These are phyloP conservation scores for Botrytis porri DNA, from an alignment of 2,329 filamentous ascomycete genomes.

Conservation along the genomic window DNA sequence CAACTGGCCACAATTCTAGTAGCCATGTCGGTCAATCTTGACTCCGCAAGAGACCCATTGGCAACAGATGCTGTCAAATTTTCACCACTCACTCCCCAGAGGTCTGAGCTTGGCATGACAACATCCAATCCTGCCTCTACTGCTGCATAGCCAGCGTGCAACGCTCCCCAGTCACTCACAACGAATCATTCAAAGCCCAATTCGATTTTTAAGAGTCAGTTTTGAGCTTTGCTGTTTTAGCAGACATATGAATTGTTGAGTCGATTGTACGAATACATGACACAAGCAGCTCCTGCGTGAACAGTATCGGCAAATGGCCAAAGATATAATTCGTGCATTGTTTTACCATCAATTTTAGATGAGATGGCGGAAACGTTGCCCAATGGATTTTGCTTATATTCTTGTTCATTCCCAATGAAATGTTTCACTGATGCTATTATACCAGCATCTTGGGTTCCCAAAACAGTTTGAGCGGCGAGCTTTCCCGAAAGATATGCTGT, in stretches of 20 bases:
- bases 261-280: slow-evolving; percentile 82
- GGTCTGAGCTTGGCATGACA: slow-evolving; percentile 28
- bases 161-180: slow-evolving; percentile 82
- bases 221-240: slow-evolving; percentile 74
- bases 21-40: slow-evolving; percentile 61
- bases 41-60: slow-evolving; percentile 49
- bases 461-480: slow-evolving; percentile 30
- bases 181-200: slow-evolving; percentile 79
- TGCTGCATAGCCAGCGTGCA: slow-evolving; percentile 73
- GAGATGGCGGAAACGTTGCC: slow-evolving; percentile 47
- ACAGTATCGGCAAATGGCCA: slow-evolving; percentile 84
- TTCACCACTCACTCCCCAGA: slow-evolving; percentile 25
- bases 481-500: slow-evolving; percentile 60
- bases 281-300: slow-evolving; percentile 69
- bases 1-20: slow-evolving; percentile 55
- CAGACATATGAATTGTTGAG: slow-evolving; percentile 56
- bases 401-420: slow-evolving; percentile 76
- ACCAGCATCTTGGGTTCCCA: slow-evolving; percentile 30
- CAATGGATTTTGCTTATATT: slow-evolving; percentile 46
- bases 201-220: slow-evolving; percentile 78
- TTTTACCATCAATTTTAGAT: slow-evolving; percentile 73
- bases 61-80: slow-evolving; percentile 53
- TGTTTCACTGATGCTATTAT: slow-evolving; percentile 34
- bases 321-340: slow-evolving; percentile 72
- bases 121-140: slow-evolving; percentile 79